Base-by-base conservation (phyloP, 352 stramenopile genomes). In the Albugo laibachii region DNA sequence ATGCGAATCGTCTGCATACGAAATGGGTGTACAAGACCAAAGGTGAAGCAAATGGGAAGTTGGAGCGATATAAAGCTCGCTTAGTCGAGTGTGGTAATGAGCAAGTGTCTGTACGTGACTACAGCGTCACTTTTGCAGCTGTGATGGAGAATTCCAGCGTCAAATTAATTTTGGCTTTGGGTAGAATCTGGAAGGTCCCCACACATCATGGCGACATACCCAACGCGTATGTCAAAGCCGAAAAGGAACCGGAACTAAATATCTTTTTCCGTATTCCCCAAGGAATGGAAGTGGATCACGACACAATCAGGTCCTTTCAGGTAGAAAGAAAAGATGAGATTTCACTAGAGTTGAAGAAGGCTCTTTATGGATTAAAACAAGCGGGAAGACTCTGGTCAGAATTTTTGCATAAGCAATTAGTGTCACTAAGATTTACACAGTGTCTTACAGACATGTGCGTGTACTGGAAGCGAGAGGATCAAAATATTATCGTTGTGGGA, bases 311-410 rank as follows among this genome's bases (percentile, higher is more conserved):
- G 19, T 19, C 16, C 3, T 43, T 10, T 48, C 8, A 36, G 16
- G 19, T 24, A 36, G 15, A 34, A 48, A 36, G 8, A 16, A 43
- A 38, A 12, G 11, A 14, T 11, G 12, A 41, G 14, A 19, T 5
- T n/a, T 37, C 53, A 13, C 21, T 52, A 12, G 14, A 45, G 13
- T 37, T 51, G 15, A 12, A 16, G 18, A 55, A 55, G 15, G 47
- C 31, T 5, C 16, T 55, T 5, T 55, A 55, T 48, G 1, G 50
- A n/a, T 31, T 55, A 6, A 50, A 49, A 14, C 41, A 55, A 34
- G 50, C 39, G 13, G 15, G 15, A 14, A 27, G 43, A 18, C 16
- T 48, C 13, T 55, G 50, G 50, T 36, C 50, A 20, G 13, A 45
- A 5, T 18, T 55, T 5, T 18, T 53, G 11, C 36, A 53, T 18